Evolutionary conservation across 805 yeast species (phyloP).

Genomic region (Candida dajiaensis): DNA sequence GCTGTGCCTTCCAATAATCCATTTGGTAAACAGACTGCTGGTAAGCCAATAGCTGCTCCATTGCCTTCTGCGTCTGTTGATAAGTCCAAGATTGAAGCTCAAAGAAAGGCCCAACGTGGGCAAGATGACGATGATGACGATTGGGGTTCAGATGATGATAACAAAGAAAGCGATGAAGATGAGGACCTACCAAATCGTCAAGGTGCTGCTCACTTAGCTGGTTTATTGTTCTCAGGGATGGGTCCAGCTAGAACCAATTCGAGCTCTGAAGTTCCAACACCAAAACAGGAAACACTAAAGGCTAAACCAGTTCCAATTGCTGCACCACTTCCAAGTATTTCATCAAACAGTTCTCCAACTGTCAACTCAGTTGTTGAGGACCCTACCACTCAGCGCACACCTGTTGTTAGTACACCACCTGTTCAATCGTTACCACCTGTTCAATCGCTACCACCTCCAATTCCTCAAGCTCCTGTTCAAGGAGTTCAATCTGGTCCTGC

Average conservation of each 20-base stretch:
- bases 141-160: constrained; percentile 30
- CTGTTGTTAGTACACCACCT: constrained; percentile 5
- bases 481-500: not conserved
- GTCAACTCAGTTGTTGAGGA: not conserved
- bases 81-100: constrained; percentile 56
- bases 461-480: not conserved
- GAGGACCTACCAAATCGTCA: constrained; percentile 28
- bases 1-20: constrained; percentile 38
- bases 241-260: constrained; percentile 19
- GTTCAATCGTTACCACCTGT: not conserved
- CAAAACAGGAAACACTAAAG: constrained; percentile 15
- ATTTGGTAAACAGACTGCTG: constrained; percentile 46
- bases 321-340: constrained; percentile 23
- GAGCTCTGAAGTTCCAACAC: constrained; percentile 15
- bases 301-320: constrained; percentile 21
- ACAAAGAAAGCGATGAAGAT: constrained; percentile 27
- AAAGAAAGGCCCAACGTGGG: constrained; percentile 65
- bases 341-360: constrained; percentile 1
- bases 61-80: constrained; percentile 32
- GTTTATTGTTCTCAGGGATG: constrained; percentile 22
- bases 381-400: not conserved
- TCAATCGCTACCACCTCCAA: not conserved
- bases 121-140: constrained; percentile 29
- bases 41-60: constrained; percentile 10
- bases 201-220: constrained; percentile 25